phyloP scores from a whole-genome alignment of 2,329 filamentous ascomycete genomes.

The Monosporascus cannonballus region DNA sequence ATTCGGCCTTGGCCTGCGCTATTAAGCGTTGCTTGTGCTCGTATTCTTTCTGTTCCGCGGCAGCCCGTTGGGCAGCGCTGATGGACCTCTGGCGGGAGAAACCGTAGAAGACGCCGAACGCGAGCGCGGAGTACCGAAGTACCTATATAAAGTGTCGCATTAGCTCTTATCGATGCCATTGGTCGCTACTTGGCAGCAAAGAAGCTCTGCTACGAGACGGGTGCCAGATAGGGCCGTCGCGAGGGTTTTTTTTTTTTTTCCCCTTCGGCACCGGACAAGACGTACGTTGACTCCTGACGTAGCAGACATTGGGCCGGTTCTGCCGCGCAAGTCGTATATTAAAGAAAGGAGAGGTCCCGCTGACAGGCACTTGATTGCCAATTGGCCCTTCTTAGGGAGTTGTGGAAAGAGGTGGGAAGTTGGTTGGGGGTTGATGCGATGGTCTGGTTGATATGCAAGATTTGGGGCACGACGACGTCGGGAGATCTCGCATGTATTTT shows the following conservation, averaged over 20 bases:
- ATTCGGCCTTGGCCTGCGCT: constrained; percentile 87
- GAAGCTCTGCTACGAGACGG: not conserved
- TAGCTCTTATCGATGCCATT: constrained; percentile 1
- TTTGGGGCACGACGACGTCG: constrained; percentile 15
- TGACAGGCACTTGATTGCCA: constrained; percentile 35
- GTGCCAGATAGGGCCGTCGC: not conserved
- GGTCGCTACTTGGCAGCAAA: not conserved
- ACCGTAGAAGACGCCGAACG: constrained; percentile 89
- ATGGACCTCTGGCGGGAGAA: constrained; percentile 87
- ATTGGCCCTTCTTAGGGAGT: constrained; percentile 37
- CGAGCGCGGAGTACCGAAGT: constrained; percentile 92
- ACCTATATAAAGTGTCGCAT: constrained; percentile 53
- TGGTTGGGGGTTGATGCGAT: constrained; percentile 7
- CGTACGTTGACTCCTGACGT: constrained; percentile 64
- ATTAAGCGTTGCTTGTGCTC: constrained; percentile 89
- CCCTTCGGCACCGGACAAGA: constrained; percentile 23
- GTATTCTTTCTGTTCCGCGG: constrained; percentile 74
- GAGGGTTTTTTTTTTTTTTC: constrained; percentile 5
- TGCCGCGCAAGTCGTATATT: constrained; percentile 32
- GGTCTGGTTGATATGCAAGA: constrained; percentile 8
- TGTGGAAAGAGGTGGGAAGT: constrained; percentile 12
- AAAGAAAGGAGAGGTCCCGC: constrained; percentile 22
- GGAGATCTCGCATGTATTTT: constrained; percentile 32
- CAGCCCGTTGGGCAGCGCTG: constrained; percentile 61
- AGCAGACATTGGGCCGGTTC: constrained; percentile 51